Evolutionary conservation across 192 early-diverging fungal species (phyloP), one percentile per base, ranked within the genome.

Genomic region (Mortierella antarctica): DNA sequence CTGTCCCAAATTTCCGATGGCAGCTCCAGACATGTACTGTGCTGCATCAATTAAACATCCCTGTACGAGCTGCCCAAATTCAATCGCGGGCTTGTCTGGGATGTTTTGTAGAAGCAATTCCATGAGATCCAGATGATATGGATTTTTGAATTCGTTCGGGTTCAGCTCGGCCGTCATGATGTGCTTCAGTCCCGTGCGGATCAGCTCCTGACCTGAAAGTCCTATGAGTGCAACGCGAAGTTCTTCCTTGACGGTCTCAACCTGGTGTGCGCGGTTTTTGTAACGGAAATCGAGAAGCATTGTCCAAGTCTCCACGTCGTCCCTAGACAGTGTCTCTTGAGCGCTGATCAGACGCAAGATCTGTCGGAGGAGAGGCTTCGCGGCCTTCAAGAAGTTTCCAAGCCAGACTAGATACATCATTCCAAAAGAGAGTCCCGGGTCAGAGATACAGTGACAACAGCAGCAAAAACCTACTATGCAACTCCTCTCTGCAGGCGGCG

Each of bases 161-260:
- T 80, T 80, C 77, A 80, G 46, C 48, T 80, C 77, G 3, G 66
- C 50, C 8, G 66, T 52, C 65, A 72, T 72, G 55, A 80, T 80
- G 31, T 80, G 77, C 9, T 65, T 62, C 4, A 80, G 53, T 45
- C 77, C 77, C 20, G 63, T 60, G 13, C 67, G 53, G 46, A 80
- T 67, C 57, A 80, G 42, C 20, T 72, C 77, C 39, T 59, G 70
- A 0, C 77, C 70, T 15, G 69, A 54, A n/a, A 72, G 41, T 5
- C 67, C 67, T 1, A 50, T 18, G 20, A 80, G 60, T 2, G 70
- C 77, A 8, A 68, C 51, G 13, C 77, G 70, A 15, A 80, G 70
- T 42, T 80, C 77, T 15, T 80, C 77, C 31, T 80, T 80, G 20
- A 80, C 77, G 18, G 77, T 50, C 48, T 80, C 77, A 4, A 80